Conservation (phyloP, 768 basidiomycete genomes). For the Terana coerulea region DNA sequence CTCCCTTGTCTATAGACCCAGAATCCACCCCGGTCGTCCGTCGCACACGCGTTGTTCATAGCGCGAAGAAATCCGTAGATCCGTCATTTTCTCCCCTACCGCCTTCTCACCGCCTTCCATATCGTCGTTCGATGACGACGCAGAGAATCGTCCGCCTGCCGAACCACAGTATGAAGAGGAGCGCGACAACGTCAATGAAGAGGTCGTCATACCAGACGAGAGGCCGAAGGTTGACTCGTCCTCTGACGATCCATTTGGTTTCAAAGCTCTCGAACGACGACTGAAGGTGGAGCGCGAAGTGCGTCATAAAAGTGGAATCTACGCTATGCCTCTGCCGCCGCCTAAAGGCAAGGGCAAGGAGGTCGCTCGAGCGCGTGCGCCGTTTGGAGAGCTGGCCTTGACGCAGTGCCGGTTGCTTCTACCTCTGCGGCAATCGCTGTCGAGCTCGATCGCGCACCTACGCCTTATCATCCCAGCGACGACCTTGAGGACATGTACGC, state of each 20-base stretch:
- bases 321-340: background rate
- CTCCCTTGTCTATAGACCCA: background rate
- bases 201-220: conserved; percentile 2
- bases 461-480: conserved; percentile 20
- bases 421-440: conserved; percentile 7
- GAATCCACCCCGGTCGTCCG: conserved; percentile 2
- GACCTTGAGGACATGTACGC: conserved; percentile 23
- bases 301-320: background rate
- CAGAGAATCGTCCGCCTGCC: background rate
- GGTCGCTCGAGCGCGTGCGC: conserved; percentile 13
- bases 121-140: conserved; percentile 11
- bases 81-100: conserved; percentile 22
- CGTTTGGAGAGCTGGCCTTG: conserved; percentile 20
- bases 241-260: conserved; percentile 26
- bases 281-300: conserved; percentile 18
- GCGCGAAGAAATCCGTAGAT: background rate
- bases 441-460: conserved; percentile 17
- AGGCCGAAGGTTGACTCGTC: background rate
- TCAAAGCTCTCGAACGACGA: conserved; percentile 23
- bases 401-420: background rate
- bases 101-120: conserved; percentile 20
- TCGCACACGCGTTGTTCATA: background rate
- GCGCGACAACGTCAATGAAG: background rate
- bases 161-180: conserved; percentile 2
- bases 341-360: conserved; percentile 10